Percentiles rank a stretch among this genome's conserved stretches.
Evolutionary conservation across 2,329 filamentous ascomycete genomes (phyloP).

Genomic region (Pseudomassariella vexata): DNA sequence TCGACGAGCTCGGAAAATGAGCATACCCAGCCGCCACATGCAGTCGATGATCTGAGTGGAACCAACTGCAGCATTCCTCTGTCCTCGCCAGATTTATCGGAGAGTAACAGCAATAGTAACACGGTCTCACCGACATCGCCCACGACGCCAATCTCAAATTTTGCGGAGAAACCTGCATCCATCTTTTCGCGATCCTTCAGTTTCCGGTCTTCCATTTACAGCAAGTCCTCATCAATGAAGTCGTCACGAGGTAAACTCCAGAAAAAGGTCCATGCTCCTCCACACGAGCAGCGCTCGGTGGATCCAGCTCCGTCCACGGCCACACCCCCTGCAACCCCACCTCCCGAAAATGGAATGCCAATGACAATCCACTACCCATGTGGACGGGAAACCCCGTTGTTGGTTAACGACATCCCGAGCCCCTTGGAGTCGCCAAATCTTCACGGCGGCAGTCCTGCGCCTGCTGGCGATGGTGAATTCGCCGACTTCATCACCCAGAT

Average conservation of each 20-base stretch:
- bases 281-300: too few relatives aligned
- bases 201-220: conserved; percentile 16
- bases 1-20: conserved; percentile 21
- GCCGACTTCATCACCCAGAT: conserved; percentile 50
- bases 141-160: conserved; percentile 20
- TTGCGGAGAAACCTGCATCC: conserved; percentile 14
- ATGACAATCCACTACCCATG: too few relatives aligned
- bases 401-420: too few relatives aligned
- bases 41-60: conserved; percentile 1
- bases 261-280: conserved; percentile 6
- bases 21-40: too few relatives aligned
- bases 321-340: too few relatives aligned
- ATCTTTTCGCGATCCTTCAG: conserved; percentile 20
- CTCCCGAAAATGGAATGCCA: too few relatives aligned
- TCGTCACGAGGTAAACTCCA: conserved; percentile 5
- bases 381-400: too few relatives aligned
- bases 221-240: conserved; percentile 11
- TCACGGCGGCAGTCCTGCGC: conserved; percentile 25
- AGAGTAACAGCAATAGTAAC: conserved; percentile 21
- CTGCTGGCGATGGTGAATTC: conserved; percentile 53
- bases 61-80: conserved; percentile 17
- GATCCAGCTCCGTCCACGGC: too few relatives aligned
- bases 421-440: conserved; percentile 13
- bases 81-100: conserved; percentile 20
- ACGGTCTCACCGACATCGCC: conserved; percentile 21